Conservation (phyloP, 257 asterid genomes). For the Handroanthus guayacan region DNA sequence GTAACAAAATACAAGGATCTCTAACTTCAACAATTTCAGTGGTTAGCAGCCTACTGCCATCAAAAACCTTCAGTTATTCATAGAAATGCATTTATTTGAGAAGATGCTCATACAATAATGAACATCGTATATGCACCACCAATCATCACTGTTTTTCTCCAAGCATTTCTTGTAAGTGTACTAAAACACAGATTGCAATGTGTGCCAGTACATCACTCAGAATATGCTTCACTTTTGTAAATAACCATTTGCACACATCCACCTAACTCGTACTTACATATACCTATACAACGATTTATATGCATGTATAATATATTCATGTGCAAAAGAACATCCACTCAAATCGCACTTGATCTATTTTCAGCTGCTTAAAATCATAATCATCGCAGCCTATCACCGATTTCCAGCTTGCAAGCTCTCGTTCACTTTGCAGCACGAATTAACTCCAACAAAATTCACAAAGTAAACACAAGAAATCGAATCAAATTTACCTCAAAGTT, state of each 20-base stretch:
- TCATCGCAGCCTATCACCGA: slow-evolving; percentile 8
- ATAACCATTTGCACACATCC: neutral
- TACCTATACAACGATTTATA: neutral
- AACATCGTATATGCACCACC: slow-evolving; percentile 13
- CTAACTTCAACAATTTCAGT: neutral
- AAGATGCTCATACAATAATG: neutral
- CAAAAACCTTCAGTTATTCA: slow-evolving; percentile 4
- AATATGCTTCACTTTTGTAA: neutral
- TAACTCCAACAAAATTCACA: slow-evolving; percentile 19
- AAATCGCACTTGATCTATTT: neutral
- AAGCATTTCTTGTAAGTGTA: neutral
- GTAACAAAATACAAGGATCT: neutral
- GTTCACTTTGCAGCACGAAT: slow-evolving; percentile 27
- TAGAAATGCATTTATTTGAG: slow-evolving; percentile 8
- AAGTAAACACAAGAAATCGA: slow-evolving; percentile 19
- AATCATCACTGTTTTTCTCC: neutral
- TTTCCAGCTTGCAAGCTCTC: slow-evolving; percentile 23
- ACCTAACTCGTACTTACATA: neutral
- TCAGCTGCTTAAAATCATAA: slow-evolving; percentile 7
- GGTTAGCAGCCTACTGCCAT: slow-evolving; percentile 4
- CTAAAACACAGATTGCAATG: neutral
- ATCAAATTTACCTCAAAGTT: neutral
- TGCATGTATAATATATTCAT: slow-evolving; percentile 6
- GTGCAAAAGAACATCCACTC: slow-evolving; percentile 1
- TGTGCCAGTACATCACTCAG: neutral